These are phyloP conservation scores for Murraya paniculata DNA, from an alignment of 345 rosid genomes.

Conservation along the genomic window DNA sequence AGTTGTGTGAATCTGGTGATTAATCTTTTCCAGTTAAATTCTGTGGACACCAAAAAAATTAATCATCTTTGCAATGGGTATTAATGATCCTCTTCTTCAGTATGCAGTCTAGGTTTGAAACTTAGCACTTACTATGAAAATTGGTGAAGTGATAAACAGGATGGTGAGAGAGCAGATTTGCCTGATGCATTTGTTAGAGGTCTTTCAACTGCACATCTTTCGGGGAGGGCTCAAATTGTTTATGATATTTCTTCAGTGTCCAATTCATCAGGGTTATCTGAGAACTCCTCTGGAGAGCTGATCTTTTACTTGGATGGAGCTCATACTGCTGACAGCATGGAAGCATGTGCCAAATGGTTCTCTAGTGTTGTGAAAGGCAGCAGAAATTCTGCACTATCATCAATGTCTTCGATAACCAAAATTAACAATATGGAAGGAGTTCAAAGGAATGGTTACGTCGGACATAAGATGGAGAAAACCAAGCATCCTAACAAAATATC, in stretches of 20 bases:
- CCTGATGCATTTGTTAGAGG: constrained; percentile 70
- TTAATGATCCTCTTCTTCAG: neutral
- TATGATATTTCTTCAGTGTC: constrained; percentile 46
- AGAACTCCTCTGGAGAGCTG: constrained; percentile 51
- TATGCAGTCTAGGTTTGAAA: constrained; percentile 3
- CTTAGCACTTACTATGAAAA: constrained; percentile 10
- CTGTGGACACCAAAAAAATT: neutral
- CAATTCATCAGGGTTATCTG: constrained; percentile 26
- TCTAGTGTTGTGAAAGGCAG: constrained; percentile 48
- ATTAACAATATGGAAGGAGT: constrained; percentile 21
- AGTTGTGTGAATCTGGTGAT: neutral
- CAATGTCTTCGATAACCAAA: constrained; percentile 19
- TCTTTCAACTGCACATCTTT: constrained; percentile 71
- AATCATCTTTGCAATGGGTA: neutral
- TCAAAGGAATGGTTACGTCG: constrained; percentile 38
- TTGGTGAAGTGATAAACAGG: constrained; percentile 34
- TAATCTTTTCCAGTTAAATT: neutral
- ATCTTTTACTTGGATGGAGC: constrained; percentile 95
- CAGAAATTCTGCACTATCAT: constrained; percentile 21
- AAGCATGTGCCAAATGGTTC: constrained; percentile 88
- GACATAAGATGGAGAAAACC: constrained; percentile 20
- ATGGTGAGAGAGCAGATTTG: constrained; percentile 35
- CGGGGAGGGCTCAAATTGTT: constrained; percentile 82
- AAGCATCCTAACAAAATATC: constrained; percentile 36
- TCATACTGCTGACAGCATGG: constrained; percentile 97